phyloP scores from a whole-genome alignment of 2,329 filamentous ascomycete genomes.

The Nigrograna mackinnonii region DNA sequence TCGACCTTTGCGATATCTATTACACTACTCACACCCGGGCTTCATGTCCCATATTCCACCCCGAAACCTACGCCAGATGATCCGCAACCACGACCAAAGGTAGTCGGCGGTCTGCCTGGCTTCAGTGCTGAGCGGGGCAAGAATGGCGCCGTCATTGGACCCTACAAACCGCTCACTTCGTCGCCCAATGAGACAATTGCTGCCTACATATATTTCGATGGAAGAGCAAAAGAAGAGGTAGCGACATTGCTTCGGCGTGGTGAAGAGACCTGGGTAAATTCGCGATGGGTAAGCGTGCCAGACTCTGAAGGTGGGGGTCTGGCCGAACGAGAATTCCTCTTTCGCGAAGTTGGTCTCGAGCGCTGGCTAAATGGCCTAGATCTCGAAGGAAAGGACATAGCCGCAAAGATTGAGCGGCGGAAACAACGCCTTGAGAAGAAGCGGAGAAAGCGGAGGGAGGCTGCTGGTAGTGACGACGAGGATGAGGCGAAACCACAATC shows the following conservation, averaged over 20 bases:
- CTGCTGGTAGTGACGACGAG: slow-evolving; percentile 53
- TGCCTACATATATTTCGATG: slow-evolving; percentile 99
- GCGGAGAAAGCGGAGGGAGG: slow-evolving; percentile 73
- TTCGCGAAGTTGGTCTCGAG: slow-evolving; percentile 94
- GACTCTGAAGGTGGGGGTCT: slow-evolving; percentile 89
- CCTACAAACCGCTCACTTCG: slow-evolving; percentile 90
- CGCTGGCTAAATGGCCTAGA: slow-evolving; percentile 96
- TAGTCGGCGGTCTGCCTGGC: slow-evolving; percentile 73
- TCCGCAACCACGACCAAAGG: slow-evolving; percentile 79
- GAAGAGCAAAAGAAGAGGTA: slow-evolving; percentile 92
- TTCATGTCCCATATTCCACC: slow-evolving; percentile 89
- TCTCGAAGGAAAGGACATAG: slow-evolving; percentile 88
- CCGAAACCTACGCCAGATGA: slow-evolving; percentile 78
- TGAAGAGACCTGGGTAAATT: slow-evolving; percentile 99
- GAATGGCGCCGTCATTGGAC: slow-evolving; percentile 65
- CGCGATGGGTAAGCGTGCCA: slow-evolving; percentile 93
- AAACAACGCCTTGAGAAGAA: slow-evolving; percentile 78
- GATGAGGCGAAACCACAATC: slow-evolving; percentile 40
- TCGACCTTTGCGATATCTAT: slow-evolving; percentile 98
- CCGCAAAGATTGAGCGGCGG: slow-evolving; percentile 72
- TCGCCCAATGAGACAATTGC: slow-evolving; percentile 97
- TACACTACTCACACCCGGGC: slow-evolving; percentile 84
- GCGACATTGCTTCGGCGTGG: slow-evolving; percentile 89
- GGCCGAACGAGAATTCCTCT: slow-evolving; percentile 94
- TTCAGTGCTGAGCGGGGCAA: slow-evolving; percentile 55